These are phyloP conservation scores for Ceratobasidium sp. DNA, from an alignment of 1,284 basidiomycete species.

Conservation along the genomic window DNA sequence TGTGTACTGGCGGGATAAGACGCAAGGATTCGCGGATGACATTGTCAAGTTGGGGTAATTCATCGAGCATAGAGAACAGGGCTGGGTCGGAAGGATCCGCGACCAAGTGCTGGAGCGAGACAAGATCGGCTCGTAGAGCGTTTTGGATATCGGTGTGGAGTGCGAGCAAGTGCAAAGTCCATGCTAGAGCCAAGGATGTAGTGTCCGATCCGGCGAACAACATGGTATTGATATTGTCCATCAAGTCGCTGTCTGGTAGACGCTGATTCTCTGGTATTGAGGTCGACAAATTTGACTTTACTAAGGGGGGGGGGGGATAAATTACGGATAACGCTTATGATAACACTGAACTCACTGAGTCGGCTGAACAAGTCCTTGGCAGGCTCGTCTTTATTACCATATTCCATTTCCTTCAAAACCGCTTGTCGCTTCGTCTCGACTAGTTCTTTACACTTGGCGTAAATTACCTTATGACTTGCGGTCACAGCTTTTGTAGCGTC, in stretches of 20 bases:
- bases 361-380: slow-evolving; percentile 69
- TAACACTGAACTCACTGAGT: slow-evolving; percentile 61
- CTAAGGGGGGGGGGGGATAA: slow-evolving; percentile 55
- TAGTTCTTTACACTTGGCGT: slow-evolving; percentile 71
- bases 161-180: slow-evolving; percentile 78
- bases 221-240: slow-evolving; percentile 85
- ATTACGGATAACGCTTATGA: slow-evolving; percentile 9
- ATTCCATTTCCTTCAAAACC: slow-evolving; percentile 67
- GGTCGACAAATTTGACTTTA: slow-evolving; percentile 75
- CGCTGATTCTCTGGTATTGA: slow-evolving; percentile 73
- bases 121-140: slow-evolving; percentile 70
- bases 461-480: slow-evolving; percentile 70
- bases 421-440: slow-evolving; percentile 71
- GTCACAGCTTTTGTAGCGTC: slow-evolving; percentile 61
- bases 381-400: slow-evolving; percentile 60
- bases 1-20: slow-evolving; percentile 81
- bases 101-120: slow-evolving; percentile 19
- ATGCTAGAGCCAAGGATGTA: slow-evolving; percentile 78
- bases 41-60: slow-evolving; percentile 79
- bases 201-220: slow-evolving; percentile 90
- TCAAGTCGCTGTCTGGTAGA: slow-evolving; percentile 82
- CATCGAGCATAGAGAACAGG: slow-evolving; percentile 62
- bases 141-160: slow-evolving; percentile 70
- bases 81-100: slow-evolving; percentile 27
- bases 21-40: slow-evolving; percentile 78